Conservation (phyloP, 768 basidiomycete species). For the Naganishia randhawae region DNA sequence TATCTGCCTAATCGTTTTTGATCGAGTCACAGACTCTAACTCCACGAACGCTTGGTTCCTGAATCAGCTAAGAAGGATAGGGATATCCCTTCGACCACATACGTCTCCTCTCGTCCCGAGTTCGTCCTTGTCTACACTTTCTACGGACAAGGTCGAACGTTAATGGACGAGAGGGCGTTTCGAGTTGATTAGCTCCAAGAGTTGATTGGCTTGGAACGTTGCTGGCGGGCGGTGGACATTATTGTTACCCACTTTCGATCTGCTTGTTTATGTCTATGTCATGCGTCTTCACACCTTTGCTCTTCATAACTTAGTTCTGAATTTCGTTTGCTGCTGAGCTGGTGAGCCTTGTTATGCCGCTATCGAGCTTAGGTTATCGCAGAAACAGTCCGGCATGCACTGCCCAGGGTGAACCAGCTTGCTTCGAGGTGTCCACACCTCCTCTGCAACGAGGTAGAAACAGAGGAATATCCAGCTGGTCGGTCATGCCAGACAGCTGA, state of each 20-base stretch:
- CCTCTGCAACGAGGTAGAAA: no score
- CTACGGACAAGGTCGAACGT: constrained; percentile 7
- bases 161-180: constrained; percentile 18
- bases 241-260: background rate
- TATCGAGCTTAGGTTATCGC: no score
- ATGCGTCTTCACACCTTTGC: background rate
- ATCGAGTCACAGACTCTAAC: constrained; percentile 13
- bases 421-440: no score
- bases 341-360: background rate
- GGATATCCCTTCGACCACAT: constrained; percentile 2
- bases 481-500: no score
- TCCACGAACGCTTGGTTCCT: constrained; percentile 25
- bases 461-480: no score
- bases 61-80: constrained; percentile 22
- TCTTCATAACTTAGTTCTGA: background rate
- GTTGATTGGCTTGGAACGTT: constrained; percentile 13
- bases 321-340: background rate
- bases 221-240: constrained; percentile 21
- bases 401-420: no score
- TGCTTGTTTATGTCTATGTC: background rate
- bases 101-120: constrained; percentile 18
- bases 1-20: constrained; percentile 25
- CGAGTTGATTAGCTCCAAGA: background rate
- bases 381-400: background rate
- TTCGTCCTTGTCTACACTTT: background rate